Conservation (phyloP, 768 basidiomycete genomes). For the Omphalotus guepiniiformis region DNA sequence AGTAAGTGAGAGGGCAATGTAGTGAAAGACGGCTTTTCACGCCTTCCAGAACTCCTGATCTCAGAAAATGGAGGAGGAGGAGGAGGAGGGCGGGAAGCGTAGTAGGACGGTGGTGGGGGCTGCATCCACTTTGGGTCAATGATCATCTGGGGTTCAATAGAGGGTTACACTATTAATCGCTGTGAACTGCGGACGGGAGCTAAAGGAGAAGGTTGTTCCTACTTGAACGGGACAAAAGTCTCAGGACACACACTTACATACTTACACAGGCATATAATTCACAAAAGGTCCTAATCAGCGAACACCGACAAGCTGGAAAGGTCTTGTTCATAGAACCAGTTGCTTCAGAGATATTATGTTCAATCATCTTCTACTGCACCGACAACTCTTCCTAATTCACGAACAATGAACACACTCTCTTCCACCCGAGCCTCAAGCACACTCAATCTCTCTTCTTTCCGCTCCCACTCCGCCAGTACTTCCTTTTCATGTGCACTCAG, state of each 20-base stretch:
- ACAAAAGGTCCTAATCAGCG: too few species aligned
- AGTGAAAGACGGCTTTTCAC: slow-evolving; percentile 15
- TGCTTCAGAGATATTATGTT: slow-evolving; percentile 5
- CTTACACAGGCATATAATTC: too few species aligned
- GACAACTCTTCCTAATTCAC: slow-evolving; percentile 55
- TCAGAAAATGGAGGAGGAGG: background rate
- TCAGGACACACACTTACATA: too few species aligned
- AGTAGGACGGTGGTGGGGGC: slow-evolving; percentile 7
- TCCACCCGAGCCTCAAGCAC: slow-evolving; percentile 85
- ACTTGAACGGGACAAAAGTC: too few species aligned
- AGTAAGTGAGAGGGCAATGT: slow-evolving; percentile 59
- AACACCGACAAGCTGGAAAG: too few species aligned
- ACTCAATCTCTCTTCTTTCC: slow-evolving; percentile 66
- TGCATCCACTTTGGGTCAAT: slow-evolving; percentile 10
- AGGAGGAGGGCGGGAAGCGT: background rate
- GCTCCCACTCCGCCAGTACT: slow-evolving; percentile 68
- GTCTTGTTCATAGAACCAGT: background rate
- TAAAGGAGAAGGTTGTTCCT: too few species aligned
- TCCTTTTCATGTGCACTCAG: slow-evolving; percentile 76
- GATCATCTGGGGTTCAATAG: slow-evolving; percentile 10
- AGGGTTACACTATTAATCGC: too few species aligned
- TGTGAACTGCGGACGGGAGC: too few species aligned
- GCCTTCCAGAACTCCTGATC: background rate
- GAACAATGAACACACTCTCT: slow-evolving; percentile 83
- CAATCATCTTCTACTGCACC: slow-evolving; percentile 47